Conservation (phyloP, 2,329 filamentous ascomycete genomes). For the Penicillium rolfsii region DNA sequence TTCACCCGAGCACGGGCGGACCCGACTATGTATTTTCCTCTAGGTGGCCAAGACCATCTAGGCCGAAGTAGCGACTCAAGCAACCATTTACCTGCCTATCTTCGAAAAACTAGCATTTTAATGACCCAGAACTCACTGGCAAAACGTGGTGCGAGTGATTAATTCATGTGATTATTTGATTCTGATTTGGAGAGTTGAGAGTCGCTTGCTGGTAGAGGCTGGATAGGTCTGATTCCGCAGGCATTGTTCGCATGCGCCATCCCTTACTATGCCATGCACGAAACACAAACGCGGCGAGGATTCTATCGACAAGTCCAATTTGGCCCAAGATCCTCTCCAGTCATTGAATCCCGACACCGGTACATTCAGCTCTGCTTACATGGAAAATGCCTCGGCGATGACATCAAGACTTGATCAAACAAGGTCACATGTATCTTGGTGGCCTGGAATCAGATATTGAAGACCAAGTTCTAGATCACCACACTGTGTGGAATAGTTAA, state of each 20-base stretch:
- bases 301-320: neutral
- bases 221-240: neutral
- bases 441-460: neutral
- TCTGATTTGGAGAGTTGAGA: neutral
- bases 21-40: neutral
- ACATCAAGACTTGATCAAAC: constrained; percentile 5
- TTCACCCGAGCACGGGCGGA: neutral
- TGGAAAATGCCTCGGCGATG: constrained; percentile 1
- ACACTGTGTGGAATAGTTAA: neutral
- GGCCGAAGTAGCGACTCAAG: too few species aligned
- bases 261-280: neutral
- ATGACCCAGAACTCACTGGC: too few species aligned
- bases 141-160: neutral
- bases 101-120: too few species aligned
- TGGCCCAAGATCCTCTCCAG: neutral
- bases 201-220: neutral
- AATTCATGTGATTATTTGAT: too few species aligned
- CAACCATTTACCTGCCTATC: too few species aligned
- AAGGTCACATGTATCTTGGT: neutral
- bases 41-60: neutral
- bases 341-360: neutral
- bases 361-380: neutral
- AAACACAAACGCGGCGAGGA: neutral
- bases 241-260: neutral
- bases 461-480: neutral